A percentile compares a stretch with the other conserved stretches of the same genome.
Evolutionary conservation across 73 alveolate species (phyloP).

Genomic region (Paraurostyla sp.): DNA sequence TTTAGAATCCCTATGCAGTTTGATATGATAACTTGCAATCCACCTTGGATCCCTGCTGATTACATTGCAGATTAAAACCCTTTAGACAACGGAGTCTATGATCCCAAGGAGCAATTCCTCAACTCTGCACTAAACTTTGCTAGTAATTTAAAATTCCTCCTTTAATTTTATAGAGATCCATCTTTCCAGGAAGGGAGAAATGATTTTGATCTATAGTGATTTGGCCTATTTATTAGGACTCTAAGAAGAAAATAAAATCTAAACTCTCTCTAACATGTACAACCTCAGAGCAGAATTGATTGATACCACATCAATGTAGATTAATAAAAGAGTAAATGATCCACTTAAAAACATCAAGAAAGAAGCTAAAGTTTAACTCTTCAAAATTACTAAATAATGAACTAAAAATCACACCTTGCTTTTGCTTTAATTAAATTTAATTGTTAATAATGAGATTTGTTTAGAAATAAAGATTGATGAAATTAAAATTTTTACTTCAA

Average conservation of each 20-base stretch:
- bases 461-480: too few species aligned
- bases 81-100: slow-evolving; percentile 72
- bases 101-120: slow-evolving; percentile 66
- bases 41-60: slow-evolving; percentile 78
- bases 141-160: neutral
- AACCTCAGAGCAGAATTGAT: slow-evolving; percentile 49
- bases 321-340: slow-evolving; percentile 48
- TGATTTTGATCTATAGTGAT: slow-evolving; percentile 65
- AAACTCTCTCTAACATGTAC: slow-evolving; percentile 32
- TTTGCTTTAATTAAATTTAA: too few species aligned
- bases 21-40: slow-evolving; percentile 71
- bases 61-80: slow-evolving; percentile 30
- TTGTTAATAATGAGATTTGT: too few species aligned
- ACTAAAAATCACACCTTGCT: too few species aligned
- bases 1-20: slow-evolving; percentile 58
- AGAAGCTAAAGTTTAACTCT: slow-evolving; percentile 59
- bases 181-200: slow-evolving; percentile 57
- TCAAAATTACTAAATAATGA: slow-evolving; percentile 47
- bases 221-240: slow-evolving; percentile 53
- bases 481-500: neutral
- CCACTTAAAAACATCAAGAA: slow-evolving; percentile 53
- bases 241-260: slow-evolving; percentile 37
- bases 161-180: slow-evolving; percentile 11
- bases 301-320: slow-evolving; percentile 5
- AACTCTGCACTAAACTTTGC: slow-evolving; percentile 64